Percentiles rank a stretch among this genome's conserved stretches.
These are phyloP conservation scores for Kandelia obovata DNA, from an alignment of 345 rosid species.

Conservation along the genomic window DNA sequence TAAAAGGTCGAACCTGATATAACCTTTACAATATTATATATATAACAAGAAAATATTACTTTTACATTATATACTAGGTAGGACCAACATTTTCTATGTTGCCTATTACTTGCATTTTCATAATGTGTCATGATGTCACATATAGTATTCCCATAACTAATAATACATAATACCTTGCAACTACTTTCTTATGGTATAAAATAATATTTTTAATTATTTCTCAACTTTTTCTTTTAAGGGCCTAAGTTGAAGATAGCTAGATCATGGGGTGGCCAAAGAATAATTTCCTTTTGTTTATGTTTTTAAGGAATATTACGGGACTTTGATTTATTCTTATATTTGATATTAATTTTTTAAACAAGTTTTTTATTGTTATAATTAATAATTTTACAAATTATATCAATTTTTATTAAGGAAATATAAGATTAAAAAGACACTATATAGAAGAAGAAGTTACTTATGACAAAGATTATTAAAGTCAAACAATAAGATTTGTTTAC, in stretches of 20 bases:
- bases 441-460: no score
- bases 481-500: no score
- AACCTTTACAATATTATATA: no score
- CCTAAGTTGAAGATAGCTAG: slow-evolving; percentile 23
- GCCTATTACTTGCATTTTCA: slow-evolving; percentile 21
- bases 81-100: not conserved
- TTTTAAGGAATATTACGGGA: slow-evolving; percentile 24
- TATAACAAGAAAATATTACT: not conserved
- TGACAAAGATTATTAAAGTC: no score
- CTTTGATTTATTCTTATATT: no score
- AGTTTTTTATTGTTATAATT: no score
- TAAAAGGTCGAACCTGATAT: no score
- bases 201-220: not conserved
- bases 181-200: not conserved
- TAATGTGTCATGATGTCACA: slow-evolving; percentile 37
- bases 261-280: slow-evolving; percentile 41
- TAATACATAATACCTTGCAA: slow-evolving; percentile 7
- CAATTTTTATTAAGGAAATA: slow-evolving; percentile 25
- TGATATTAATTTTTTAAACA: no score
- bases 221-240: slow-evolving; percentile 20
- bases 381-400: no score
- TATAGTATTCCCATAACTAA: slow-evolving; percentile 12
- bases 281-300: slow-evolving; percentile 62
- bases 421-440: no score
- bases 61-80: not conserved